Evolutionary conservation across 192 early-diverging fungal species (phyloP), one percentile per base, ranked within the genome.

Genomic region (Chytriomyces hyalinus): DNA sequence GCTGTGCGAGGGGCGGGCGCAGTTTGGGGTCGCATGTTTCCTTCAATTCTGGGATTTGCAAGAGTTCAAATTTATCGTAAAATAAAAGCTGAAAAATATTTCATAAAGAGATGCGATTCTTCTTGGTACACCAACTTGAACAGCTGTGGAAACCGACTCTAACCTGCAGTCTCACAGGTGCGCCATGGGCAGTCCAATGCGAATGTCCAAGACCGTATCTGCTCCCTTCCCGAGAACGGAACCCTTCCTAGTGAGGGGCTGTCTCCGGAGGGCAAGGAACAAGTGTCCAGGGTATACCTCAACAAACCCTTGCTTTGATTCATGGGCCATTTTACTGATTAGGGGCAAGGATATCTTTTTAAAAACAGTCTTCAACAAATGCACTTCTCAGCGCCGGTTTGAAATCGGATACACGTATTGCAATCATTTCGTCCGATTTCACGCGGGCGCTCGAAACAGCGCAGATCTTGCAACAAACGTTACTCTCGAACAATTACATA

Each of bases 111-210:
- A 64, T 28, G 26, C 15, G 26, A 4, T 11, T 28, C 62, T 24
- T 64, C 15, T 28, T 24, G 10, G 26, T 64, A 1, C 15, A 3
- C 26, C 62, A 1, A 17, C 26, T 0, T 28, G 1, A 17, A 15
- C 62, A 17, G 10, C 62, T 26, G 26, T 64, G 2, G 10, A 17
- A 64, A 11, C n/a, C 15, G 67, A 68, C 67, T 48, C 24, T 13
- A 15, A 17, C 36, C 0, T 13, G 20, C 26, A 15, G 9, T 13
- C 80, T 15, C n/a, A 8, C 69, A 73, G 72, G 61, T 84, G 50
- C 85, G 89, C n/a, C 89, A 91, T 67, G 89, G 89, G 0, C 82
- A 83, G 49, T 91, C 89, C 0, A 65, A 87, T 6, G 87, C 89
- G 46, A 91, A 91, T 63, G 75, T 87, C 45, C 81, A 76, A 15